Conservation (phyloP, 306 rosid genomes). For the Sophora flavescens region DNA sequence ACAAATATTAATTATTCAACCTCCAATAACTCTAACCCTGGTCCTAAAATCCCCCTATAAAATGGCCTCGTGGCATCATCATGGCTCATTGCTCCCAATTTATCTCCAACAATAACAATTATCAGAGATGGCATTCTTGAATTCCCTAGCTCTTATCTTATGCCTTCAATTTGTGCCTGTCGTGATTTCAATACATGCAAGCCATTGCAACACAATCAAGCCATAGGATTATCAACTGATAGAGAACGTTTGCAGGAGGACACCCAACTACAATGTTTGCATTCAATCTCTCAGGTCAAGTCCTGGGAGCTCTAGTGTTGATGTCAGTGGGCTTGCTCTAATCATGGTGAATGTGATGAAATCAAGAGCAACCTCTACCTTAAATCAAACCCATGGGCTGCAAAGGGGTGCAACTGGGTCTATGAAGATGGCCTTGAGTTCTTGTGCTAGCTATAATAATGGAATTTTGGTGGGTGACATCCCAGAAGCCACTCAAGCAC, state of each 20-base stretch:
- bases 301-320: constrained; percentile 41
- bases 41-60: too few relatives aligned
- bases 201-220: too few relatives aligned
- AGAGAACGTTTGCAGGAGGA: too few relatives aligned
- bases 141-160: constrained; percentile 24
- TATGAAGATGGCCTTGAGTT: constrained; percentile 46
- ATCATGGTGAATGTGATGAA: constrained; percentile 58
- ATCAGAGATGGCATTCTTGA: constrained; percentile 32
- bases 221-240: too few relatives aligned
- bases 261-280: too few relatives aligned
- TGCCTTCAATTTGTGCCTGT: too few relatives aligned
- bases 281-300: too few relatives aligned
- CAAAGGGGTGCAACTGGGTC: not conserved
- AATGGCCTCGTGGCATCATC: too few relatives aligned
- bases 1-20: too few relatives aligned
- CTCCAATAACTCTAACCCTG: too few relatives aligned
- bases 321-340: constrained; percentile 47
- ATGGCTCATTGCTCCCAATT: not conserved
- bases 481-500: constrained; percentile 58
- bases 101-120: not conserved
- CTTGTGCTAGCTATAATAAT: constrained; percentile 40
- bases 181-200: too few relatives aligned
- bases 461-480: constrained; percentile 38
- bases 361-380: constrained; percentile 41
- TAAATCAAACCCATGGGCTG: constrained; percentile 31